Evolutionary conservation across 75 land plant species (phyloP).

Genomic region (Sequoia sempervirens): DNA sequence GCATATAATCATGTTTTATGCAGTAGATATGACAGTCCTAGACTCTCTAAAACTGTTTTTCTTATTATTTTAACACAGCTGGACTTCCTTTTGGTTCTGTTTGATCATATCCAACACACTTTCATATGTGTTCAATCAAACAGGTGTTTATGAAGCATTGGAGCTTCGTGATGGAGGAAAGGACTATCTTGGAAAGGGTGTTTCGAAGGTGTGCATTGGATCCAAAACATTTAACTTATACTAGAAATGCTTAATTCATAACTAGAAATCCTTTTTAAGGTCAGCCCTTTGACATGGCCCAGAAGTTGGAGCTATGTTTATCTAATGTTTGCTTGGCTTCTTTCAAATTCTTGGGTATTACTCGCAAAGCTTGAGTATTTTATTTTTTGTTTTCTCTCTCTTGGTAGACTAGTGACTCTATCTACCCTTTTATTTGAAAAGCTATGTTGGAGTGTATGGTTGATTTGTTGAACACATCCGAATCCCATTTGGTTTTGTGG

Average conservation of each 20-base stretch:
- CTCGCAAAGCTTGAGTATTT: not conserved
- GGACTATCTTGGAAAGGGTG: constrained; percentile 93
- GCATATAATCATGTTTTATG: not conserved
- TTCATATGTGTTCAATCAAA: not conserved
- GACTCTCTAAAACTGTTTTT: not conserved
- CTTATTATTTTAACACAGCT: not conserved
- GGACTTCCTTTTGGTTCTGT: not conserved
- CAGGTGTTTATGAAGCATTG: constrained; percentile 88
- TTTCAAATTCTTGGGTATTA: not conserved
- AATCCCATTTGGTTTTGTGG: constrained; percentile 12
- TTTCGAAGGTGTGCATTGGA: constrained; percentile 51
- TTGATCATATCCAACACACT: not conserved
- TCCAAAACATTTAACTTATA: not conserved
- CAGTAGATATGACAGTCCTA: not conserved
- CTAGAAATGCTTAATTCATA: not conserved
- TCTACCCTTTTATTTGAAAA: not conserved
- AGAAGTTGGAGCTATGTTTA: not conserved
- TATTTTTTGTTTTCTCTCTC: not conserved
- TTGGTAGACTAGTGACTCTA: not conserved
- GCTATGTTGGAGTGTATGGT: not conserved
- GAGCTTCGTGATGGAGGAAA: constrained; percentile 97
- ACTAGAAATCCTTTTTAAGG: constrained; percentile 23
- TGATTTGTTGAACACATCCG: not conserved
- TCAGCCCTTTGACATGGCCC: constrained; percentile 10
- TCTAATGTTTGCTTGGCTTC: not conserved